Conservation (phyloP, 495 filamentous ascomycete genomes). For the Penicillium robsamsonii region DNA sequence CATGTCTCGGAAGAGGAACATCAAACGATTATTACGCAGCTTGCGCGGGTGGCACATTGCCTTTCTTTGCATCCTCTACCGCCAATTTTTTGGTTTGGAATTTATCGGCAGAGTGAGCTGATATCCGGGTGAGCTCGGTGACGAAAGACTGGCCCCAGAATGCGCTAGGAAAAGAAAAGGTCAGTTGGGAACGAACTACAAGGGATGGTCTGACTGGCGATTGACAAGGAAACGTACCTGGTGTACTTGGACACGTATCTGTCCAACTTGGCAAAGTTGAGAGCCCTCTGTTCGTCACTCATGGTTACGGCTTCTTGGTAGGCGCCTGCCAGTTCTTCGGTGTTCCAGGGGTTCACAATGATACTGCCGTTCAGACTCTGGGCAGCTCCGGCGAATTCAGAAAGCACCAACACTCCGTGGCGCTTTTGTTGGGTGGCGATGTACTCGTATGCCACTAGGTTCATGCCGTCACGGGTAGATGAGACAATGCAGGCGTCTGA, state of each 20-base stretch:
- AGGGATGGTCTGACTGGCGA: background rate
- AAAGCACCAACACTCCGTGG: slow-evolving; percentile 88
- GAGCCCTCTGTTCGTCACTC: slow-evolving; percentile 76
- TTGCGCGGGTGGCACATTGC: slow-evolving; percentile 8
- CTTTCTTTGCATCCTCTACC: slow-evolving; percentile 12
- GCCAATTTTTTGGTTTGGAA: slow-evolving; percentile 39
- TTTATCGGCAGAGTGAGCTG: slow-evolving; percentile 46
- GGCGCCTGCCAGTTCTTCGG: slow-evolving; percentile 86
- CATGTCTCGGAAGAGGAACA: slow-evolving; percentile 1
- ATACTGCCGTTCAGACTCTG: slow-evolving; percentile 90
- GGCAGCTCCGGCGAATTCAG: slow-evolving; percentile 92
- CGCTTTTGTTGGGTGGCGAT: slow-evolving; percentile 87
- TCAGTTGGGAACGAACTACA: slow-evolving; percentile 7
- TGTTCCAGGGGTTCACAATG: slow-evolving; percentile 97
- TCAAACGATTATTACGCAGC: slow-evolving; percentile 7
- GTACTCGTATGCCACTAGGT: slow-evolving; percentile 98
- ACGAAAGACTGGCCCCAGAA: slow-evolving; percentile 99
- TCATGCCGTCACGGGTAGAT: slow-evolving; percentile 98
- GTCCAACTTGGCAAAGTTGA: slow-evolving; percentile 86
- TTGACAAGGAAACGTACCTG: slow-evolving; percentile 46
- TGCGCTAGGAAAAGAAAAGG: slow-evolving; percentile 50
- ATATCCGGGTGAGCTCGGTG: slow-evolving; percentile 72
- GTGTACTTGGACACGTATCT: slow-evolving; percentile 97
- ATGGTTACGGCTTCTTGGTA: slow-evolving; percentile 95
- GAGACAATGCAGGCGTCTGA: slow-evolving; percentile 93